phyloP scores from a whole-genome alignment of 352 stramenopile genomes.

The Chrysophaeum taylorii region DNA sequence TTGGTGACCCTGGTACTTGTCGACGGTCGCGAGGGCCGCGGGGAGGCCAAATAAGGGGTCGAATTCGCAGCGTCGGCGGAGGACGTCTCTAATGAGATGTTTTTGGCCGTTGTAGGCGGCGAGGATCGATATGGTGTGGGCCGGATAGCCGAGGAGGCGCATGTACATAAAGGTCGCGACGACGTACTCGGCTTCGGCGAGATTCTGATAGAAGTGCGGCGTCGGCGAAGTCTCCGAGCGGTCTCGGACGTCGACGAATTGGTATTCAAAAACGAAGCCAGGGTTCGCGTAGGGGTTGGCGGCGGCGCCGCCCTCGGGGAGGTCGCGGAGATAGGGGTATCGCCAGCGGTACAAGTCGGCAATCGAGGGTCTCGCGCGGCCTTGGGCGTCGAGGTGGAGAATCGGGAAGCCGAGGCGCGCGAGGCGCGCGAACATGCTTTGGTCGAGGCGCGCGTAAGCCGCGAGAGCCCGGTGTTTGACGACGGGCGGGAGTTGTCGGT shows the following conservation, averaged over 20 bases:
- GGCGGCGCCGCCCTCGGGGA: conserved; percentile 42
- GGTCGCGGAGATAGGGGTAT: conserved; percentile 58
- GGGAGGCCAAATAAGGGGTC: conserved; percentile 33
- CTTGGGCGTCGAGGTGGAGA: conserved; percentile 80
- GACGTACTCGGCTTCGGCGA: conserved; percentile 83
- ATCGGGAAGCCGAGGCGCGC: conserved; percentile 76
- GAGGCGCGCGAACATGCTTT: conserved; percentile 86
- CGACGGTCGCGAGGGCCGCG: conserved; percentile 71
- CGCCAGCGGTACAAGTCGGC: conserved; percentile 70
- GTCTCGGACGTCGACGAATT: conserved; percentile 76
- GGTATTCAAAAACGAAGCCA: conserved; percentile 70
- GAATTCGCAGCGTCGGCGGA: conserved; percentile 36
- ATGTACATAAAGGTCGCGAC: conserved; percentile 83
- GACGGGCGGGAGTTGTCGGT: conserved; percentile 76
- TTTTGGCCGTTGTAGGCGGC: conserved; percentile 90
- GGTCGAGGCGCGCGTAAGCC: conserved; percentile 75
- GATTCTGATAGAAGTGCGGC: conserved; percentile 81
- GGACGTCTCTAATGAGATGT: conserved; percentile 70
- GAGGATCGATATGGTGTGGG: conserved; percentile 79
- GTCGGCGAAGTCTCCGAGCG: conserved; percentile 54
- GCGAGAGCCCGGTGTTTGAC: conserved; percentile 72
- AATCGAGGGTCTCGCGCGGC: conserved; percentile 64
- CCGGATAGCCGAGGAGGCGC: conserved; percentile 73
- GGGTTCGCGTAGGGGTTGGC: conserved; percentile 60
- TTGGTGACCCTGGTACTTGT: conserved; percentile 88